Base-by-base conservation (phyloP, 148 eudicot genomes). In the Vaccinium vitisidaea region DNA sequence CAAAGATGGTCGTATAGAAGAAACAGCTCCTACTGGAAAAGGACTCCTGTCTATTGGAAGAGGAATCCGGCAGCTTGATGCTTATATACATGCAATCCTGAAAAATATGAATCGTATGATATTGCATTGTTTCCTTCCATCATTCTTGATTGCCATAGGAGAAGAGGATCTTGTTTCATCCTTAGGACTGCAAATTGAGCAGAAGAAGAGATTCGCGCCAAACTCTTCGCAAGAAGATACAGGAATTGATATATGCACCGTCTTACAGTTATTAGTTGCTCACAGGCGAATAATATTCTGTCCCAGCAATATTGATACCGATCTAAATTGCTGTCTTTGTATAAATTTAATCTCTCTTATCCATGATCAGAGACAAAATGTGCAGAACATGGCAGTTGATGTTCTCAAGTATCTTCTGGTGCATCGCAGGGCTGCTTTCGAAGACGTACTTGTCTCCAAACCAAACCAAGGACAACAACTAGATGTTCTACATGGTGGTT, bases 1-100 rank as follows among this genome's bases (percentile, higher is more conserved):
- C 83, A 95, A 97, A 90, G 98, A 95, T 81, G 98, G 98, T 25
- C 96, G 97, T 76, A 89, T 95, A 86, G 97, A 97, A 89, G 96
- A 94, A 80, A 89, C 95, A 82, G 84, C 92, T 86, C 95, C 98
- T 32, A 87, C 88, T 48, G 90, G 93, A 63, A 97, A 97, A 89
- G 95, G 98, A 71, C 88, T 94, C 54, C 87, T 97, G 74, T 95
- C 96, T 59, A 92, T 95, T 80, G 98, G 92, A 23, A 95, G 98
- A 91, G 99, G 98, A 88, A 94, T 83, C 88, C 92, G 91, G 88
- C 98, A 93, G 84, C 97, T 97, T 83, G 98, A 97, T 89, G 90
- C 95, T 82, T 95, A 97, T 78, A 84, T 97, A 86, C 90, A 86
- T 90, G 93, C 94, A 54, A 90, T 97, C 81, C 93, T 97, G 30